Conservation (phyloP, 345 rosid genomes). For the Lenwebbia sp. region DNA sequence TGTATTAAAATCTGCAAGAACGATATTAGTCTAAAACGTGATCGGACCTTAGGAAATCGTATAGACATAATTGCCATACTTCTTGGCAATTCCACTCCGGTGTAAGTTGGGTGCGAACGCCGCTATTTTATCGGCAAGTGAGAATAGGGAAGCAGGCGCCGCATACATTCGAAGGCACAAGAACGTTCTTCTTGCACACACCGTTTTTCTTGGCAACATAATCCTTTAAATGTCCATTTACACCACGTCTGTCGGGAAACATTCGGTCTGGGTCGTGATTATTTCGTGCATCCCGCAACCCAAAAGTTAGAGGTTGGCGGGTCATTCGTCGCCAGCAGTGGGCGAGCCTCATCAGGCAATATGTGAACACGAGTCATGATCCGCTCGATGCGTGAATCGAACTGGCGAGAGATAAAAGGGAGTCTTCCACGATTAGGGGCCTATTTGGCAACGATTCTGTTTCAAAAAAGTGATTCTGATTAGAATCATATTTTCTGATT, state of each 20-base stretch:
- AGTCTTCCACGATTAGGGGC: too few species aligned
- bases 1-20: not conserved
- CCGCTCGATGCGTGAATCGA: not conserved
- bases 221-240: not conserved
- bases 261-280: not conserved
- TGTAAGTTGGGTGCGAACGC: not conserved
- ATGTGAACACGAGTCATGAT: not conserved
- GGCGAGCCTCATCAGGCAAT: not conserved
- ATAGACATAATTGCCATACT: not conserved
- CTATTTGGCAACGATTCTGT: too few species aligned
- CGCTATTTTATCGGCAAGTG: not conserved
- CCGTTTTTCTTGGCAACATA: rapidly evolving
- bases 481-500: too few species aligned
- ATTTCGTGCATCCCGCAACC: rapidly evolving
- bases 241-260: rapidly evolving
- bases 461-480: too few species aligned
- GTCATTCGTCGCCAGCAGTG: not conserved
- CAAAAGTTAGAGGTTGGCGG: rapidly evolving
- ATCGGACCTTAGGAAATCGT: not conserved
- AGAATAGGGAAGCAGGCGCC: too few species aligned
- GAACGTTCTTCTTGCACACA: not conserved
- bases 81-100: not conserved
- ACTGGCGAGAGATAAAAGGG: not conserved
- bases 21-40: not conserved
- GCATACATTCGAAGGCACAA: not conserved